phyloP scores from a whole-genome alignment of 768 basidiomycete species.

The Mycena rosella region DNA sequence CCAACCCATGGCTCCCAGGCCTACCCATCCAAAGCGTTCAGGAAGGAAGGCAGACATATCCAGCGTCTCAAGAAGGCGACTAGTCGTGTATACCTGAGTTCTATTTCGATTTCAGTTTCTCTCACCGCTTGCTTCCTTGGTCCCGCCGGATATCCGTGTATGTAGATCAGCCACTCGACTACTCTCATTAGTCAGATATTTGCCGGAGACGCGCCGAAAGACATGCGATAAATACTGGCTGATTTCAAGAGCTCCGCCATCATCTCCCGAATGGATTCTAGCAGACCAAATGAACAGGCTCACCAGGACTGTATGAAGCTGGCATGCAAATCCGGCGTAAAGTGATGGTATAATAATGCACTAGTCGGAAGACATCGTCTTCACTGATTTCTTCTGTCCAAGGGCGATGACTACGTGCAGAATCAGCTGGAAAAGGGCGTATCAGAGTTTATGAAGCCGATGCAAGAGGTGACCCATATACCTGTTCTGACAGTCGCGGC shows the following conservation, averaged over 20 bases:
- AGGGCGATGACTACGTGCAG: slow-evolving; percentile 61
- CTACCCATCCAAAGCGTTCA: slow-evolving; percentile 51
- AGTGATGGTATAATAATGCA: slow-evolving; percentile 52
- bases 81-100: too few relatives aligned
- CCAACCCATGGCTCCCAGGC: slow-evolving; percentile 59
- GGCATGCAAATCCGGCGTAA: slow-evolving; percentile 55
- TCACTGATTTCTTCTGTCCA: background rate
- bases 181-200: background rate
- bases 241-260: background rate
- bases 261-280: slow-evolving; percentile 39
- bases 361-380: background rate
- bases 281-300: slow-evolving; percentile 48
- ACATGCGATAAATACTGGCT: background rate
- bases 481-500: background rate
- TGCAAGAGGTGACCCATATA: slow-evolving; percentile 52
- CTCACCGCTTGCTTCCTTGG: slow-evolving; percentile 21
- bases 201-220: slow-evolving; percentile 8
- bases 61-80: background rate
- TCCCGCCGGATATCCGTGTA: slow-evolving; percentile 29
- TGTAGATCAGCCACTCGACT: background rate
- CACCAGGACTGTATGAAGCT: slow-evolving; percentile 59
- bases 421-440: slow-evolving; percentile 55
- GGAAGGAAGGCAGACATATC: slow-evolving; percentile 39
- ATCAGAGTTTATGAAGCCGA: slow-evolving; percentile 61
- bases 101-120: slow-evolving; percentile 14